Base-by-base conservation (phyloP, 257 asterid species). In the Rauvolfia tetraphylla region DNA sequence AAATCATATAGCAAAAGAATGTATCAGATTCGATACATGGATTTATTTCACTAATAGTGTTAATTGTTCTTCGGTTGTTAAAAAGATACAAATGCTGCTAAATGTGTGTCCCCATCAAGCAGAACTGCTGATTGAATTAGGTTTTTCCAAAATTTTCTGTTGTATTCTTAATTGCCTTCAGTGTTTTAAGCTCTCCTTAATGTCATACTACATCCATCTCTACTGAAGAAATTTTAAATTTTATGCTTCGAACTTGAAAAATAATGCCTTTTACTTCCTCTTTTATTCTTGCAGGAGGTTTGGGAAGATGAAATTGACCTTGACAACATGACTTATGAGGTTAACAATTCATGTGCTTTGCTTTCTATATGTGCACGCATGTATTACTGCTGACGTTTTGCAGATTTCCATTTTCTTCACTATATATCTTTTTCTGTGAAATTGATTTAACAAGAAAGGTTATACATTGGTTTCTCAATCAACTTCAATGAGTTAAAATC, bases 291-390 rank as follows among this genome's bases (percentile, higher is more conserved):
- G 81, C 86, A 93, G 98, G 91, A 83, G 56, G 67, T 86, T 54
- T 86, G 86, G 91, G 86, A 91, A 83, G 97, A 93, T 81, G 89
- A 89, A 53, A 79, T 93, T 75, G 94, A 91, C 78, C 98, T 91
- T 8, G 98, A 93, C 82, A 88, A 82, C 84, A 91, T 93, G 97
- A 93, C 96, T 9, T 93, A 93, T 70, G 98, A 93, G 98, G 96
- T 93, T 49, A 57, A 51, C 48, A 22, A 53, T 51, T 66, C 42
- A 34, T 56, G 9, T 29, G 31, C 51, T 51, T 1, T 48, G 25
- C 78, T 54, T 57, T 74, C n/a, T 56, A 27, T 41, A 57, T 34
- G 59, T 53, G 1, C 27, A 9, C 39, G 68, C 31, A 23, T 77
- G 11, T 56, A 7, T 29, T 5, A 73, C 69, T 36, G 71, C 36